phyloP scores from a whole-genome alignment of 441 rosid species.

The Erodium moschatum region DNA sequence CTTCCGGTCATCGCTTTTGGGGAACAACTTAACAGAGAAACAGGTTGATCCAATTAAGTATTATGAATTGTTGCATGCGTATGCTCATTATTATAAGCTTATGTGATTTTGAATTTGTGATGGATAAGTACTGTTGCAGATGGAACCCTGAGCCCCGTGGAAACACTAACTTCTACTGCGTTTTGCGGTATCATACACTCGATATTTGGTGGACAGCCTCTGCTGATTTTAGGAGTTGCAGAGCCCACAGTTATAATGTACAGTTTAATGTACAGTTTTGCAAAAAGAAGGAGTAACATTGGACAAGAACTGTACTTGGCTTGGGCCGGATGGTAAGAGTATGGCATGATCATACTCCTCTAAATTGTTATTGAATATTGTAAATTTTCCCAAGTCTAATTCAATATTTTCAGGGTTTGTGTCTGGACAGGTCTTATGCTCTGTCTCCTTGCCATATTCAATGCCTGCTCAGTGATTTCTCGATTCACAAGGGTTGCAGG shows the following conservation, averaged over 20 bases:
- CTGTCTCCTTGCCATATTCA: slow-evolving; percentile 55
- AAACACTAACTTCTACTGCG: slow-evolving; percentile 75
- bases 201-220: slow-evolving; percentile 80
- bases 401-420: slow-evolving; percentile 51
- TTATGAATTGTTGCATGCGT: not conserved
- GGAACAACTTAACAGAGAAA: slow-evolving; percentile 48
- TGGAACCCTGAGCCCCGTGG: slow-evolving; percentile 69
- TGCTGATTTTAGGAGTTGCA: slow-evolving; percentile 77
- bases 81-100: not conserved
- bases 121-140: slow-evolving; percentile 27
- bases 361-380: not conserved
- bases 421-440: slow-evolving; percentile 68
- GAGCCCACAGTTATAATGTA: slow-evolving; percentile 91
- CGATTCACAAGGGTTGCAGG: slow-evolving; percentile 81
- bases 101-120: not conserved
- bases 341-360: not conserved
- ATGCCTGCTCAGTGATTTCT: slow-evolving; percentile 50
- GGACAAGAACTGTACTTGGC: slow-evolving; percentile 62
- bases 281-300: slow-evolving; percentile 45
- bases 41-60: slow-evolving; percentile 25
- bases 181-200: slow-evolving; percentile 79
- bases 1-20: slow-evolving; percentile 59
- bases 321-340: slow-evolving; percentile 68
- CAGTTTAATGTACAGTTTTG: slow-evolving; percentile 63
- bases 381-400: not conserved